Base-by-base conservation (phyloP, 2,329 filamentous ascomycete species). In the Didymella sp. region DNA sequence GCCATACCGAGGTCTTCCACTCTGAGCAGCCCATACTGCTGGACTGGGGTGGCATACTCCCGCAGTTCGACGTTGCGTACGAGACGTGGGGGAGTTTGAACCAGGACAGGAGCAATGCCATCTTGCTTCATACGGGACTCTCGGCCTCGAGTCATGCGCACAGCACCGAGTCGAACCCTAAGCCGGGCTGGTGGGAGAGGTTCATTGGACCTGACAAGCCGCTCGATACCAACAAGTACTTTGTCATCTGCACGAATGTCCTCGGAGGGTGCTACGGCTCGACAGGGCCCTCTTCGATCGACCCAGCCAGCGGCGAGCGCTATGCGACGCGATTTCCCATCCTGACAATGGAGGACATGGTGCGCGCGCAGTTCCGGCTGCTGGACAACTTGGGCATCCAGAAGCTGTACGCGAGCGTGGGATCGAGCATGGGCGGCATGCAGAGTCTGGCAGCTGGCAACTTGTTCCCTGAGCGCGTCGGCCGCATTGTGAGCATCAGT, bases 351-450 rank as follows among this genome's bases (percentile, higher is more conserved):
- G 88, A 96, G 67, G 95, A 99, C 76, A 99, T 99, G 95, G 95
- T 98, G 27, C 87, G 93, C 51, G 94, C 93, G 5, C 95, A 99
- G 75, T 97, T 98, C 79, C 84, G 90, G 40, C 84, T 99, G 27
- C 83, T 99, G 12, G 93, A 98, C 74, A 77, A 81, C 4, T 81
- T 99, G 25, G 88, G 88, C 6, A 89, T 99, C 42, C 73, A 85
- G 22, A 90, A 87, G 70, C 83, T 99, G 9, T 91, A 96, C 75
- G 95, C 95, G 17, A 96, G 91, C 57, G 94, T 99, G 19, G 95
- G 95, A 13, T 92, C 91, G 6, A 96, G 92, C 76, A 99, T 99
- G 95, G 95, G 95, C 50, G 95, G 95, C 51, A 99, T 99, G 95
- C 94, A 96, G 74, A 95, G 91, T 66, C 84, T 99, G 5, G 93